Evolutionary conservation across 257 asterid species (phyloP).

Genomic region (Linderniella brevidens): DNA sequence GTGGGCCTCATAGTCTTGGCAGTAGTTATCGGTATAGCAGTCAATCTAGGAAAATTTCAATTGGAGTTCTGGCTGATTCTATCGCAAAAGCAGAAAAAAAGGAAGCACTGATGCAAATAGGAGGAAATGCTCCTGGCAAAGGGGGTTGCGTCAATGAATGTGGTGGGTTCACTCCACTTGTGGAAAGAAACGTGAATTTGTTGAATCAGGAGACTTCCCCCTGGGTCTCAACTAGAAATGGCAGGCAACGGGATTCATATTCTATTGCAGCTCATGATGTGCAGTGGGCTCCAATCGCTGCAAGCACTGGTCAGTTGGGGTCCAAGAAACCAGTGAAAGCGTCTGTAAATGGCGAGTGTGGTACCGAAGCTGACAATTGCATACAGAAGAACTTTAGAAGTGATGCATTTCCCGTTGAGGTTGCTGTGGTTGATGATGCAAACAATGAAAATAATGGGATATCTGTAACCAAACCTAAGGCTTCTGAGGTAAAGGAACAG

Average conservation of each 20-base stretch:
- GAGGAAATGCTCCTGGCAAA: slow-evolving; percentile 23
- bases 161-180: slow-evolving; percentile 16
- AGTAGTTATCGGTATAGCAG: slow-evolving; percentile 32
- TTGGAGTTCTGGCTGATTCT: slow-evolving; percentile 55
- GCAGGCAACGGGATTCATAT: slow-evolving; percentile 21
- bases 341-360: slow-evolving; percentile 23
- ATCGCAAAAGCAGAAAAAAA: slow-evolving; percentile 20
- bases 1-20: slow-evolving; percentile 32
- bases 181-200: slow-evolving; percentile 21
- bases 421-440: slow-evolving; percentile 17
- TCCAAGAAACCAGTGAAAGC: slow-evolving; percentile 17
- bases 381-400: slow-evolving; percentile 13
- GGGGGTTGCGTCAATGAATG: slow-evolving; percentile 16
- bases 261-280: slow-evolving; percentile 23
- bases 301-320: slow-evolving; percentile 10
- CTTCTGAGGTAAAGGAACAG: slow-evolving; percentile 19
- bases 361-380: slow-evolving; percentile 12
- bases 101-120: slow-evolving; percentile 15
- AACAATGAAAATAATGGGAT: slow-evolving; percentile 20
- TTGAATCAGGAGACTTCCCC: slow-evolving; percentile 31
- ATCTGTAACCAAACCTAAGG: slow-evolving; percentile 20
- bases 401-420: slow-evolving; percentile 12
- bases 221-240: slow-evolving; percentile 45
- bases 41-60: slow-evolving; percentile 70
- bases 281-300: slow-evolving; percentile 19